Evolutionary conservation across 805 yeast genomes (phyloP), one percentile per base, ranked within the genome.

Genomic region (Komagataella pseudopastoris): DNA sequence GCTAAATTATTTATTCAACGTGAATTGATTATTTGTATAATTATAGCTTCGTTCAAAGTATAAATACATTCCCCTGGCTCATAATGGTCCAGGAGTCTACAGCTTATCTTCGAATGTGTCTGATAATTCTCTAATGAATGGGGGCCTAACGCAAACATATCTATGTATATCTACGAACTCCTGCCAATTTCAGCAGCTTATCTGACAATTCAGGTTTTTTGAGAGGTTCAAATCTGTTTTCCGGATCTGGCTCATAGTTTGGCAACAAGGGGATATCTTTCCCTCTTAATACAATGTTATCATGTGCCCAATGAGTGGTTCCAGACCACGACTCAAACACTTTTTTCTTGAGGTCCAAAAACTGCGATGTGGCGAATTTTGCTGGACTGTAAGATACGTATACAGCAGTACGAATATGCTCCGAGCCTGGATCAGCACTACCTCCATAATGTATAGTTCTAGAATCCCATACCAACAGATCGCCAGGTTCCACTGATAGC

Each of bases 391-490:
- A 64, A 36, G 63, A 58, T 18, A 62, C 58, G 52, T 64, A 65
- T 4, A 64, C 60, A 23, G 61, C 55, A 3, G 67, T 58, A 54
- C 69, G 58, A 49, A 66, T 58, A 45, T 54, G 54, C n/a, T 58
- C 54, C 39, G 62, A 53, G 7, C 54, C 58, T 6, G 54, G 56
- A 6, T 56, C 56, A 30, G 67, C 69, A 23, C 57, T 59, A 45
- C 53, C 57, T 16, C 69, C 68, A 58, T 62, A 64, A 52, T 65
- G 70, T 24, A 57, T 49, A 10, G 60, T 57, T 57, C 68, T 58
- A 7, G 70, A 65, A 51, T 65, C 70, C 70, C 70, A 66, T 4
- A 66, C 39, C 44, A 66, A 63, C 51, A 65, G 53, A 54, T 66
- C 70, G 46, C 70, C 70, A 6, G 67, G 64, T 51, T 64, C 65